A percentile compares a stretch with the other conserved stretches of the same genome.
These are phyloP conservation scores for Candolleomyces aberdarensis DNA, from an alignment of 768 basidiomycete species.

Conservation along the genomic window DNA sequence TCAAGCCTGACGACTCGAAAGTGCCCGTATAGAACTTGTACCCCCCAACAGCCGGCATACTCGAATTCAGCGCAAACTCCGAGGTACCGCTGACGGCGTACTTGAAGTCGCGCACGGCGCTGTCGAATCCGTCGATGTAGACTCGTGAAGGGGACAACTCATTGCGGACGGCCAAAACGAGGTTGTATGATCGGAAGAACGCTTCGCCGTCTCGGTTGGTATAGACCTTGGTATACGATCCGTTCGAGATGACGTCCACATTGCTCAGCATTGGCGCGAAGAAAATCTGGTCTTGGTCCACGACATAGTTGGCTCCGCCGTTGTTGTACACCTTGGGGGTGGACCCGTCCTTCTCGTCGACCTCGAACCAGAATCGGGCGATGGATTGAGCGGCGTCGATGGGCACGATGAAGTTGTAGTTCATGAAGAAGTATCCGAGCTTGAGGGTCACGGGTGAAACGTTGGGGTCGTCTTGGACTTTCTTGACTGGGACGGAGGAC, in stretches of 20 bases:
- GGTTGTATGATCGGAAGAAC: conserved; percentile 19
- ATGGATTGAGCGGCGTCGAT: conserved; percentile 38
- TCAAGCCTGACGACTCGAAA: conserved; percentile 23
- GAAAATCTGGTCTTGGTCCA: conserved; percentile 41
- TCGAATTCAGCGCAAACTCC: conserved; percentile 26
- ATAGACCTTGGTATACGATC: conserved; percentile 20
- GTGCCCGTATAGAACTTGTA: conserved; percentile 35
- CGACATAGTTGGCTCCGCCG: conserved; percentile 37
- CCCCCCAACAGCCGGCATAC: conserved; percentile 24
- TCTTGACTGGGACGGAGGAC: conserved; percentile 28
- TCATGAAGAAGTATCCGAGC: conserved; percentile 33
- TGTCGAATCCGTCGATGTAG: conserved; percentile 29
- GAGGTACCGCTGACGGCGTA: conserved; percentile 24
- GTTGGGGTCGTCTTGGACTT: conserved; percentile 28
- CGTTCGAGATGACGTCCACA: conserved; percentile 21
- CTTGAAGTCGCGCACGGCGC: conserved; percentile 28
- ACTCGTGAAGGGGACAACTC: conserved; percentile 28
- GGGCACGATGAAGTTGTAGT: conserved; percentile 43
- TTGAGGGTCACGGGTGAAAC: conserved; percentile 34
- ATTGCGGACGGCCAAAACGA: conserved; percentile 27
- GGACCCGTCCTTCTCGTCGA: conserved; percentile 43
- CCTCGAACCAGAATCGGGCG: conserved; percentile 48
- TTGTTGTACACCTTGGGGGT: conserved; percentile 35
- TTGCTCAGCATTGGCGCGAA: conserved; percentile 40
- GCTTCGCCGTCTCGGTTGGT: conserved; percentile 20